phyloP scores from a whole-genome alignment of 2,329 filamentous ascomycete species.

The Monosporascus sp. region DNA sequence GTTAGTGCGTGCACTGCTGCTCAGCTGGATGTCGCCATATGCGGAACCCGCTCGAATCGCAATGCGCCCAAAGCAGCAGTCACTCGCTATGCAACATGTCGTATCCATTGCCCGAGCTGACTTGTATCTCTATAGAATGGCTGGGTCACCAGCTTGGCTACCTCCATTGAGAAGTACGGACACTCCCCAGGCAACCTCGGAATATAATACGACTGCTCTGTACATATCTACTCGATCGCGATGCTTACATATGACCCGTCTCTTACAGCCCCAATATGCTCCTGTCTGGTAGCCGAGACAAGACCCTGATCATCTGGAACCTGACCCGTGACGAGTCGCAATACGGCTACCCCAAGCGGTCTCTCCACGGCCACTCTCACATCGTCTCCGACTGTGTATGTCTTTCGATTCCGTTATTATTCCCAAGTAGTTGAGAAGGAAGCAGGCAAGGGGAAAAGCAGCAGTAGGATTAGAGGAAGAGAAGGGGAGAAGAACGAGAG shows the following conservation, averaged over 20 bases:
- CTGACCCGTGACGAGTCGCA: conserved; percentile 96
- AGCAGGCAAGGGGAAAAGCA: background rate
- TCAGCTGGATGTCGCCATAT: background rate
- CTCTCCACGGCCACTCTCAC: conserved; percentile 97
- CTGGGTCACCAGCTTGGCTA: conserved; percentile 98
- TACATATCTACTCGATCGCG: conserved; percentile 12
- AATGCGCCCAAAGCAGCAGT: background rate
- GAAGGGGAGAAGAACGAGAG: conserved; percentile 1
- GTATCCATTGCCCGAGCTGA: conserved; percentile 15
- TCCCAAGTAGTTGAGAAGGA: background rate
- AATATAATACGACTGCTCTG: conserved; percentile 8
- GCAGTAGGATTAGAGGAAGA: background rate
- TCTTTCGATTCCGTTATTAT: conserved; percentile 28
- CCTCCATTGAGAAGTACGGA: conserved; percentile 95
- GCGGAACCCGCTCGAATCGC: background rate
- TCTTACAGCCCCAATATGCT: conserved; percentile 90
- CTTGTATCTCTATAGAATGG: conserved; percentile 56
- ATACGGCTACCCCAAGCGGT: conserved; percentile 99
- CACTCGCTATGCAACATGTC: background rate
- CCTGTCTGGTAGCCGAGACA: conserved; percentile 94
- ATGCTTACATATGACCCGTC: conserved; percentile 22
- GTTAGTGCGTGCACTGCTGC: background rate
- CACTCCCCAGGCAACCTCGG: conserved; percentile 7
- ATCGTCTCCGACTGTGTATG: conserved; percentile 99
- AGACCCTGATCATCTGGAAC: conserved; percentile 99